These are phyloP conservation scores for Neonectria coccinea DNA, from an alignment of 2,329 filamentous ascomycete species.

Conservation along the genomic window DNA sequence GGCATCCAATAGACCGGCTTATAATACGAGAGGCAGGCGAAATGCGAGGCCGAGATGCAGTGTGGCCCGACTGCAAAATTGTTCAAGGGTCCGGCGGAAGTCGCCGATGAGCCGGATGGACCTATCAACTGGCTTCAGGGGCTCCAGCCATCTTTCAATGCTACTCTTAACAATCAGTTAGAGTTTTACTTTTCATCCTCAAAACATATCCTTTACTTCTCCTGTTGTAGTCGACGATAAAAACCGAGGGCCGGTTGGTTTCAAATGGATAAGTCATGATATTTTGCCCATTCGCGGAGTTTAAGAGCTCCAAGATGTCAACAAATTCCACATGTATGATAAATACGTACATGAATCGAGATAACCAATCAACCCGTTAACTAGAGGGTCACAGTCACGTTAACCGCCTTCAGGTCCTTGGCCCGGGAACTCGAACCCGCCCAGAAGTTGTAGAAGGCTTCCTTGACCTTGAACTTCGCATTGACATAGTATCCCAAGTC, in stretches of 20 bases:
- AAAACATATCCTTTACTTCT: background rate
- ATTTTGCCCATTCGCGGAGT: background rate
- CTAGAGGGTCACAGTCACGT: constrained; percentile 26
- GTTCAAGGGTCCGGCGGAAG: background rate
- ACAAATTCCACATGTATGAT: background rate
- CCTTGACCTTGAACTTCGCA: constrained; percentile 39
- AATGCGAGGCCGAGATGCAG: background rate
- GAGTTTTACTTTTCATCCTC: background rate
- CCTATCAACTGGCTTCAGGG: background rate
- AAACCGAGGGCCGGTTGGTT: background rate
- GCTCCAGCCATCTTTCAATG: background rate
- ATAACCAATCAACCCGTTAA: background rate
- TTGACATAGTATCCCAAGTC: constrained; percentile 49
- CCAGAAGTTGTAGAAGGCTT: constrained; percentile 47
- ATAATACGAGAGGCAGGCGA: background rate
- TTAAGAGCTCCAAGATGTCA: background rate
- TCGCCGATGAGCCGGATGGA: background rate
- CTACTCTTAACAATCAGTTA: background rate
- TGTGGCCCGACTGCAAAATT: background rate
- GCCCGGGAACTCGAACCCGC: constrained; percentile 46
- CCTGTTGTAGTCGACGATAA: background rate
- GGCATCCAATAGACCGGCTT: background rate
- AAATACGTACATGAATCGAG: constrained; percentile 16
- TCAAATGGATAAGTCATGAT: background rate
- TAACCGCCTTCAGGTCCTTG: constrained; percentile 34